phyloP scores from a whole-genome alignment of 352 stramenopile species.

The Saprolegnia parasitica region DNA sequence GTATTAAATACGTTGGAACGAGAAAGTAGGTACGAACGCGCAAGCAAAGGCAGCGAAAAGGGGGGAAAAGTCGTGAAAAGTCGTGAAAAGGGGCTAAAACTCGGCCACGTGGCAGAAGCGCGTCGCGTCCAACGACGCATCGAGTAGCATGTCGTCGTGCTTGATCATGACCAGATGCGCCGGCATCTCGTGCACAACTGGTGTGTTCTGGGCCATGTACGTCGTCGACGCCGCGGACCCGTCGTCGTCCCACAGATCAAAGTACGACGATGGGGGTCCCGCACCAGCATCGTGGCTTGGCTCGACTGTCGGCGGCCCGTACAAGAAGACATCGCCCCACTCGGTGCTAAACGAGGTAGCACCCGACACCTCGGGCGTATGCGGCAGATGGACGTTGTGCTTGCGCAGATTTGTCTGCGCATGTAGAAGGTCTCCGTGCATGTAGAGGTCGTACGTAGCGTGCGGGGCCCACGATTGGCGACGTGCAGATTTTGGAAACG shows the following conservation, averaged over 20 bases:
- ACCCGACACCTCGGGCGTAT: not conserved
- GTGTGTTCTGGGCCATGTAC: not conserved
- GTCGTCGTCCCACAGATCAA: constrained; percentile 29
- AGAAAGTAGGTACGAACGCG: not conserved
- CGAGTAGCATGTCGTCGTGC: constrained; percentile 17
- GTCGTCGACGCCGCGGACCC: not conserved
- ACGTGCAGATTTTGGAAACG: not conserved
- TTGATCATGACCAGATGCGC: constrained; percentile 15
- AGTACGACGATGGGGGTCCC: constrained; percentile 18
- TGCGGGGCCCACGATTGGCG: not conserved
- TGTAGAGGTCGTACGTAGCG: not conserved
- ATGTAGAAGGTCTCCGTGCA: not conserved
- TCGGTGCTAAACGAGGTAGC: not conserved
- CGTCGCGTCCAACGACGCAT: not conserved
- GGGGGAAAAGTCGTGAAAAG: not conserved
- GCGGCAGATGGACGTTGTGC: not conserved
- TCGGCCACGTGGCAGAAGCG: constrained; percentile 8
- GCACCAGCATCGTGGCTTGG: not conserved
- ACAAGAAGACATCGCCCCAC: constrained; percentile 26
- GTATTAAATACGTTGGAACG: not conserved
- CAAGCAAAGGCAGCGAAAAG: not conserved
- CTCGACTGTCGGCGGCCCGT: not conserved
- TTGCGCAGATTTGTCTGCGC: constrained; percentile 2
- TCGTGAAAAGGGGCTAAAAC: not conserved
- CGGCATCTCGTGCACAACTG: not conserved